Conservation (phyloP, 1,284 basidiomycete genomes). For the Moesziomyces globuligerus region DNA sequence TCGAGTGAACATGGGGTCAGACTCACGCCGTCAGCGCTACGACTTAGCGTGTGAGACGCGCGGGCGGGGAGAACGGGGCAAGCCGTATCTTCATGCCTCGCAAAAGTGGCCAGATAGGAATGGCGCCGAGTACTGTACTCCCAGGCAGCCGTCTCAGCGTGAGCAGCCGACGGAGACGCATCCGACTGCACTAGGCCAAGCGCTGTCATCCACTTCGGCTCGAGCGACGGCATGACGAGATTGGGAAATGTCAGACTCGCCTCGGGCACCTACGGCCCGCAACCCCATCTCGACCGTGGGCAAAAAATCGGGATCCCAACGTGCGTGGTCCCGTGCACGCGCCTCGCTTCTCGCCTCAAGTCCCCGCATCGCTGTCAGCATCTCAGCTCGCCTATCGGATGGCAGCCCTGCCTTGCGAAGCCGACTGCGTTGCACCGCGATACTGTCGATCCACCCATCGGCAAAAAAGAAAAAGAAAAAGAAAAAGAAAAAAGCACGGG, state of each 20-base stretch:
- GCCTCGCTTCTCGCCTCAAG: conserved; percentile 8
- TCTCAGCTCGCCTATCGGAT: neutral
- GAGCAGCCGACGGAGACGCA: neutral
- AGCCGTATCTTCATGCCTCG: neutral
- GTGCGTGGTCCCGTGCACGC: conserved; percentile 9
- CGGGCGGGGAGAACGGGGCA: neutral
- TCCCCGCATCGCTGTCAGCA: neutral
- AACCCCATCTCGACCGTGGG: conserved; percentile 8
- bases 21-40: neutral
- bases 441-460: too few relatives aligned
- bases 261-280: conserved; percentile 8
- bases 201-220: neutral
- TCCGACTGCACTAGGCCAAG: neutral
- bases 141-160: neutral
- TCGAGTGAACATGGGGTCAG: neutral
- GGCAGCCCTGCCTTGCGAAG: neutral
- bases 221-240: neutral
- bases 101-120: neutral
- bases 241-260: neutral
- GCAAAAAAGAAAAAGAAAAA: neutral
- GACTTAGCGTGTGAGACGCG: neutral
- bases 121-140: neutral
- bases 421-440: neutral
- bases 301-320: too few relatives aligned
- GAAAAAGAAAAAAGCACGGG: neutral